These are phyloP conservation scores for Diutina scorzettiae DNA, from an alignment of 1,139 yeast genomes.

Conservation along the genomic window DNA sequence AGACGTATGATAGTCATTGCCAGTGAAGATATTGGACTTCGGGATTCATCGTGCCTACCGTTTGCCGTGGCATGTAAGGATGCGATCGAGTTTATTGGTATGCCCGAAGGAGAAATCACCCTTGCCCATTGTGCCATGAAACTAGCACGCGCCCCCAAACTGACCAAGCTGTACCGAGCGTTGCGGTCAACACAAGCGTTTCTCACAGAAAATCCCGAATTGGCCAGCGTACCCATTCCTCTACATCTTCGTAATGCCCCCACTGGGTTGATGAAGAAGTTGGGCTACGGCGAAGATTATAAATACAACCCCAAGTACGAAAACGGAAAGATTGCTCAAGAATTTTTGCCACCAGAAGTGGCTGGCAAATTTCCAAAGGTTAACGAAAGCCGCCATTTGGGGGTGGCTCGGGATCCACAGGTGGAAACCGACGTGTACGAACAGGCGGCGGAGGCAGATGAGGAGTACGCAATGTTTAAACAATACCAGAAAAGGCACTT, in stretches of 20 bases:
- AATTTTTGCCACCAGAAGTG: constrained; percentile 48
- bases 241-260: constrained; percentile 89
- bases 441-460: constrained; percentile 14
- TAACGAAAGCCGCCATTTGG: constrained; percentile 28
- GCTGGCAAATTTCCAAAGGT: constrained; percentile 18
- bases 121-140: constrained; percentile 89
- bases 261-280: constrained; percentile 73
- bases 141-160: constrained; percentile 74
- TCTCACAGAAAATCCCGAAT: constrained; percentile 48
- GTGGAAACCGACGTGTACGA: constrained; percentile 15
- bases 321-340: constrained; percentile 64
- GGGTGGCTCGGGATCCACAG: constrained; percentile 17
- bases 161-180: constrained; percentile 75
- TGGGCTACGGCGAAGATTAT: constrained; percentile 77
- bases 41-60: constrained; percentile 77
- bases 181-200: constrained; percentile 53
- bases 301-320: constrained; percentile 76
- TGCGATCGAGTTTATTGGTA: constrained; percentile 84
- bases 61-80: constrained; percentile 79
- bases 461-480: constrained; percentile 21
- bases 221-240: constrained; percentile 57
- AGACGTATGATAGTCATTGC: constrained; percentile 89
- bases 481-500: constrained; percentile 9
- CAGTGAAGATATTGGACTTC: constrained; percentile 76
- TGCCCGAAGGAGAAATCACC: constrained; percentile 90